Conservation (phyloP, 306 rosid species). For the Pterocarpus macrocarpus region DNA sequence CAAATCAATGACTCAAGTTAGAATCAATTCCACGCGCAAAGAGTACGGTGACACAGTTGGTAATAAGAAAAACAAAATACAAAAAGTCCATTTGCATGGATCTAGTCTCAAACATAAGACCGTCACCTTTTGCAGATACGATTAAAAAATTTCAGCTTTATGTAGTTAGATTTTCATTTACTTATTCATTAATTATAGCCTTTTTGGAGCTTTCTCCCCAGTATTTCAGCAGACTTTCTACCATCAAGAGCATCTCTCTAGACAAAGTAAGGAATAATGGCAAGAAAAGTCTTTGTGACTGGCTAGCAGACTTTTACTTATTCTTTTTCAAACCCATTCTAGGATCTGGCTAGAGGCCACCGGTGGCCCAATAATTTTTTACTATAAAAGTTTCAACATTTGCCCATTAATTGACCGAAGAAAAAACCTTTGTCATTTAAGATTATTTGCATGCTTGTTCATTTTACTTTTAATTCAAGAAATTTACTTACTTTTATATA, state of each 20-base stretch:
- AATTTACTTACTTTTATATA: no score
- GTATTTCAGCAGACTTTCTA: conserved; percentile 20
- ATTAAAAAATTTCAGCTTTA: conserved; percentile 26
- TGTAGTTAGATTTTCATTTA: background rate
- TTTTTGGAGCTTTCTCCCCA: background rate
- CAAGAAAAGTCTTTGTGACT: background rate
- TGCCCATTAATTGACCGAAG: background rate
- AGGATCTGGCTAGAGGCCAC: background rate
- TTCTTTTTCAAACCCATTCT: background rate
- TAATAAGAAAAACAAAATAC: no score
- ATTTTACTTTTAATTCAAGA: background rate
- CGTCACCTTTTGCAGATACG: background rate
- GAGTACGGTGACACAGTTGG: no score
- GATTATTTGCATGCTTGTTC: no score
- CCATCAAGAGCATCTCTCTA: conserved; percentile 9
- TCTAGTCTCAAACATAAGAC: conserved; percentile 4
- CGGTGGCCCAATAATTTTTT: background rate
- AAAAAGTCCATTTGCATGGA: background rate
- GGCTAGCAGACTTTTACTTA: background rate
- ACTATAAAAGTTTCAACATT: background rate
- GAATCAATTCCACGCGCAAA: no score
- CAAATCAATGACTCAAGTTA: no score
- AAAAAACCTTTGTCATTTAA: no score
- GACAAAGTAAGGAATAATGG: conserved; percentile 25
- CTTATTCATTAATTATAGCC: background rate